Conservation (phyloP, 768 basidiomycete genomes). For the Holtermanniella nyarrowii region DNA sequence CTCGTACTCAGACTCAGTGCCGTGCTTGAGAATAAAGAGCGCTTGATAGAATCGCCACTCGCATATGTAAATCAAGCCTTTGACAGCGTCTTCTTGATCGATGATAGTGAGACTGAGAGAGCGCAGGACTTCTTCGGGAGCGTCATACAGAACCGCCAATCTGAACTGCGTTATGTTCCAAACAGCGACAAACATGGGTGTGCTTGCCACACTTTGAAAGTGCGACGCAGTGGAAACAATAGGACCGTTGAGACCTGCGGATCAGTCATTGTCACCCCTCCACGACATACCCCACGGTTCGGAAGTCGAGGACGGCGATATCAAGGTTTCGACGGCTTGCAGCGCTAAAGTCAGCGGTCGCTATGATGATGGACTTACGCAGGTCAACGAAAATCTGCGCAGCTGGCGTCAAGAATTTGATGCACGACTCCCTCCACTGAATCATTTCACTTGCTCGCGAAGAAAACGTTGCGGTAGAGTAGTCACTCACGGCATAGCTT, state of each 20-base stretch:
- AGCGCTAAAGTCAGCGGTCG: background rate
- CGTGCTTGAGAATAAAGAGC: too few relatives aligned
- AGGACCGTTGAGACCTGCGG: background rate
- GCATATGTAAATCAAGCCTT: constrained; percentile 4
- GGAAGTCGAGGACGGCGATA: background rate
- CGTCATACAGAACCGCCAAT: constrained; percentile 16
- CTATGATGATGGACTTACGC: background rate
- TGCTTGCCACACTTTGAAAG: background rate
- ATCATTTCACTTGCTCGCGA: background rate
- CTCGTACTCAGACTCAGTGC: too few relatives aligned
- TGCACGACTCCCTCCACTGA: background rate
- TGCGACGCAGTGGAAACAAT: background rate
- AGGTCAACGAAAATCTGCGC: background rate
- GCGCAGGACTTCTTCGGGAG: constrained; percentile 7
- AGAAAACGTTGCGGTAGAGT: constrained; percentile 1
- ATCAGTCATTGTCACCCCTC: background rate
- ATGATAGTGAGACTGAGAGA: background rate
- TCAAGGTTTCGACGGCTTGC: background rate
- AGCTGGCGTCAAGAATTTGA: background rate
- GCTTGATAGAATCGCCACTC: constrained; percentile 16
- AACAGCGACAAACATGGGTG: constrained; percentile 6
- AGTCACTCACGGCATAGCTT: constrained; percentile 7
- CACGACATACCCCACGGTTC: background rate
- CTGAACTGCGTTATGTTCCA: constrained; percentile 4
- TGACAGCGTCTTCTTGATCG: background rate